These are phyloP conservation scores for Calonectria leucothoes DNA, from an alignment of 2,329 filamentous ascomycete genomes.

Conservation along the genomic window DNA sequence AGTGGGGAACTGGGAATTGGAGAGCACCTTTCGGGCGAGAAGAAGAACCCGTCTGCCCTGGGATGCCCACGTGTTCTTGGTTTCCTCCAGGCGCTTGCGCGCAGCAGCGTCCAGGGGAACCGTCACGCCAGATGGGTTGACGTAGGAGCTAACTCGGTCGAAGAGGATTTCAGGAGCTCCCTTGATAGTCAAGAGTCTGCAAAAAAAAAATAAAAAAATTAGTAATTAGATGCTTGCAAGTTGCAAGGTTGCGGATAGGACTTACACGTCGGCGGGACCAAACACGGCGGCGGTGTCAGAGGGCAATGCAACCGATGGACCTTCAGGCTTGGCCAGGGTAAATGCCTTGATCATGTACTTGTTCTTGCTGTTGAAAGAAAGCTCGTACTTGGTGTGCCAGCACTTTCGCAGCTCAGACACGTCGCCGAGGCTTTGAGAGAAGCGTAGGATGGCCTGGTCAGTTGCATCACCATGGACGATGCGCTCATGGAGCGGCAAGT, in stretches of 20 bases:
- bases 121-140: slow-evolving; percentile 66
- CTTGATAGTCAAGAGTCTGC: slow-evolving; percentile 77
- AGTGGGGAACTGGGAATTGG: slow-evolving; percentile 50
- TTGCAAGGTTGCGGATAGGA: background rate
- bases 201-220: too few species aligned
- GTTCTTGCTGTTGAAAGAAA: slow-evolving; percentile 86
- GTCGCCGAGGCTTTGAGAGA: slow-evolving; percentile 69
- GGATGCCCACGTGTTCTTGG: slow-evolving; percentile 77
- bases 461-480: slow-evolving; percentile 81
- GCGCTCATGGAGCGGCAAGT: slow-evolving; percentile 69
- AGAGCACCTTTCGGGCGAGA: slow-evolving; percentile 70
- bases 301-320: slow-evolving; percentile 47
- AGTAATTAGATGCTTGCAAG: background rate
- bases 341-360: slow-evolving; percentile 82
- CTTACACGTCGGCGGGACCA: slow-evolving; percentile 18
- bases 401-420: slow-evolving; percentile 69
- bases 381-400: slow-evolving; percentile 75
- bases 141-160: slow-evolving; percentile 68
- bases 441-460: slow-evolving; percentile 78
- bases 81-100: slow-evolving; percentile 62
- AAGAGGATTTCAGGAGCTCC: slow-evolving; percentile 82
- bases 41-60: slow-evolving; percentile 76
- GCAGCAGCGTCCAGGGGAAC: slow-evolving; percentile 57
- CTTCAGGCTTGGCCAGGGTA: slow-evolving; percentile 52
- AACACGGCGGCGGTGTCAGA: slow-evolving; percentile 22